These are phyloP conservation scores for Cyclotella cryptica DNA, from an alignment of 108 stramenopile species.

Conservation along the genomic window DNA sequence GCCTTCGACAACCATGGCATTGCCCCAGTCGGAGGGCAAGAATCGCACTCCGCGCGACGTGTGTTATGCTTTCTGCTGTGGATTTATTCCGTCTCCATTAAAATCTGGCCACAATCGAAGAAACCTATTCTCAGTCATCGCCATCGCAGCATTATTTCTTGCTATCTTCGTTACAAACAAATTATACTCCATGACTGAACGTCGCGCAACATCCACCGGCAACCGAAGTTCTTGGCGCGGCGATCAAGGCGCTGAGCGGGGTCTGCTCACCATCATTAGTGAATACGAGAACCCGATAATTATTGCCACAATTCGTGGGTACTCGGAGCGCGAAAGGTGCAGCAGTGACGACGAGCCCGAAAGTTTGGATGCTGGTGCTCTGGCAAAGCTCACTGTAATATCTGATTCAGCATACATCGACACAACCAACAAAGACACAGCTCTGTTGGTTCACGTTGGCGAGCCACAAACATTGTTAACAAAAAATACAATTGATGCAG, in stretches of 20 bases:
- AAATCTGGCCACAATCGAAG: not conserved
- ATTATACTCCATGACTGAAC: not conserved
- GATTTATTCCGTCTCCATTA: not conserved
- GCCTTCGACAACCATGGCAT: not conserved
- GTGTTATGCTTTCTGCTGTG: no score
- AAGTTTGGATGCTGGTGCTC: not conserved
- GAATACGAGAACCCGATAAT: slow-evolving; percentile 18
- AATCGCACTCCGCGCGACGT: not conserved
- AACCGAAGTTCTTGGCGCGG: not conserved
- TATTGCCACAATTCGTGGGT: slow-evolving; percentile 21
- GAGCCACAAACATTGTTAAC: not conserved
- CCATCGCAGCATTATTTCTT: not conserved
- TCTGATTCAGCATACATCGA: not conserved
- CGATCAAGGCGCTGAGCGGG: not conserved
- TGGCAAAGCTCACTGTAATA: not conserved
- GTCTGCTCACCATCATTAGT: slow-evolving; percentile 11
- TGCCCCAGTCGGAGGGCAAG: slow-evolving; percentile 1
- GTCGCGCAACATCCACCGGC: not conserved
- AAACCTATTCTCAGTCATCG: not conserved
- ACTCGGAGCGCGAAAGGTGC: slow-evolving; percentile 5
- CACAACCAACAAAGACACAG: not conserved
- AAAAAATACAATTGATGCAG: not conserved
- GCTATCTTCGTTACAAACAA: not conserved
- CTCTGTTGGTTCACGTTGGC: not conserved
- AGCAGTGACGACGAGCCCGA: not conserved